These are phyloP conservation scores for Priceomyces haplophilus DNA, from an alignment of 805 yeast genomes.

Conservation along the genomic window DNA sequence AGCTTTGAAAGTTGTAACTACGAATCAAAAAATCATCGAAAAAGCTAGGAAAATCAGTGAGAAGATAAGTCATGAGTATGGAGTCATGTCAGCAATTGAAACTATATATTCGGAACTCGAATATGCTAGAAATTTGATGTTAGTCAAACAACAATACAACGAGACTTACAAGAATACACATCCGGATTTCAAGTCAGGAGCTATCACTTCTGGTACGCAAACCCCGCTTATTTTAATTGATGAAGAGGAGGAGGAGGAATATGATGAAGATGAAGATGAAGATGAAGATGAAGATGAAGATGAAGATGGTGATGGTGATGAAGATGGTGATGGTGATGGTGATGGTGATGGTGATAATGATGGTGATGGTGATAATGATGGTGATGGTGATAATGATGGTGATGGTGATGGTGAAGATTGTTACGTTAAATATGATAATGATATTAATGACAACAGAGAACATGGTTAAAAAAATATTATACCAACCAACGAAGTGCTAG, in stretches of 20 bases:
- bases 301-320: conserved; percentile 4
- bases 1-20: conserved; percentile 68
- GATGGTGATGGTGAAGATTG: conserved; percentile 1
- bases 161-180: conserved; percentile 20
- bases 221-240: conserved; percentile 5
- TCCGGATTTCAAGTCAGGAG: conserved; percentile 22
- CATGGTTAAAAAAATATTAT: background rate
- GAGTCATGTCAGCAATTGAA: conserved; percentile 74
- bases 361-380: too few relatives aligned
- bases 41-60: conserved; percentile 65
- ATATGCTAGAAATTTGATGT: conserved; percentile 62
- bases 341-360: background rate
- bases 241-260: conserved; percentile 7
- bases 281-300: conserved; percentile 1
- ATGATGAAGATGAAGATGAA: conserved; percentile 4
- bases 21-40: conserved; percentile 61
- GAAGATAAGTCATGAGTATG: conserved; percentile 68
- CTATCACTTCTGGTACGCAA: conserved; percentile 23
- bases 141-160: conserved; percentile 41
- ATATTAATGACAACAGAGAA: background rate
- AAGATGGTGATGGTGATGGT: background rate
- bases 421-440: background rate
- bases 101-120: conserved; percentile 76
- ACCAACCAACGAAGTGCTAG: too few relatives aligned
- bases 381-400: background rate